phyloP scores from a whole-genome alignment of 768 basidiomycete species.

The Polyporus arcularius region DNA sequence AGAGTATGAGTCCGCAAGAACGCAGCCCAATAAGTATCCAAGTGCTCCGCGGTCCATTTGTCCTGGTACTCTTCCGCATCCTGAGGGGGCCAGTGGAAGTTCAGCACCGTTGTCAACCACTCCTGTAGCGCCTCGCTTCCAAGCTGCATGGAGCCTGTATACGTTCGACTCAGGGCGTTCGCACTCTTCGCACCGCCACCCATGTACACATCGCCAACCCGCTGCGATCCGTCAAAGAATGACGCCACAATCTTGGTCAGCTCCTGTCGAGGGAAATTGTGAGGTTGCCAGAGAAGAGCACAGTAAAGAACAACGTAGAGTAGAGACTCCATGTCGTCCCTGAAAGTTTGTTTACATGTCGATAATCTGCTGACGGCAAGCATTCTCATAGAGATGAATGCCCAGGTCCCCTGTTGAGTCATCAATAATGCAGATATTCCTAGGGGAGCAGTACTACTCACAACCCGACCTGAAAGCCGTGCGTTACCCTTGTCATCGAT shows the following conservation, averaged over 20 bases:
- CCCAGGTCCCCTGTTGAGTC: conserved; percentile 2
- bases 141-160: neutral
- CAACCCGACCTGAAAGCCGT: neutral
- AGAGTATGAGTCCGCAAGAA: neutral
- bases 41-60: no score
- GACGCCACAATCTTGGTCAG: neutral
- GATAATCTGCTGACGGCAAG: neutral
- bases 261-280: neutral
- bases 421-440: neutral
- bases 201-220: neutral
- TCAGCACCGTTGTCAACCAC: conserved; percentile 2
- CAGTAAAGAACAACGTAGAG: conserved; percentile 15
- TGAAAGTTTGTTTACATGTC: neutral
- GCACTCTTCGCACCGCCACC: neutral
- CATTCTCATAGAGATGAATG: neutral
- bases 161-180: neutral
- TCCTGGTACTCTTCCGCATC: no score
- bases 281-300: neutral
- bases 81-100: neutral
- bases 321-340: conserved; percentile 17
- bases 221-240: neutral
- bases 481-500: conserved; percentile 4
- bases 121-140: neutral
- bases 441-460: neutral
- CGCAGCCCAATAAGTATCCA: no score